Percentiles rank a stretch among this genome's conserved stretches.
phyloP scores from a whole-genome alignment of 495 filamentous ascomycete species.

The Xylaria curta region DNA sequence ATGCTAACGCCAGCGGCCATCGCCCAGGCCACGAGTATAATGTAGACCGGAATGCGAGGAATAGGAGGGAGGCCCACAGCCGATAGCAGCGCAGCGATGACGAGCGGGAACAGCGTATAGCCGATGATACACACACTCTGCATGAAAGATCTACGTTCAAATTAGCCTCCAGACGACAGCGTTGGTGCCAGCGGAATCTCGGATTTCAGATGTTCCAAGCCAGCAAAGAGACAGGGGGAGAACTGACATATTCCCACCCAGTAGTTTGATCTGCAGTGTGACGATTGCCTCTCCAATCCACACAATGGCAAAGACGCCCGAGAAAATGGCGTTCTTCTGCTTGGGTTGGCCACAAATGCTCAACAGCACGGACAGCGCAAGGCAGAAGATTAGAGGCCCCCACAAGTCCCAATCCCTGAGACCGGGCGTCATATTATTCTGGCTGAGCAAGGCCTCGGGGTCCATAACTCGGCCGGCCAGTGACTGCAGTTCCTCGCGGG shows the following conservation, averaged over 20 bases:
- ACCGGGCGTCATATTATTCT: constrained; percentile 84
- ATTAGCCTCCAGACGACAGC: constrained; percentile 15
- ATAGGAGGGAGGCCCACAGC: constrained; percentile 78
- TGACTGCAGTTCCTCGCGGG: constrained; percentile 68
- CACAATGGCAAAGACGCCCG: constrained; percentile 92
- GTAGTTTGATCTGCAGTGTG: constrained; percentile 96
- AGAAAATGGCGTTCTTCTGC: constrained; percentile 89
- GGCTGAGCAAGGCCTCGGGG: constrained; percentile 67
- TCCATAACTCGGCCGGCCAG: constrained; percentile 66
- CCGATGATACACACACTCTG: constrained; percentile 97
- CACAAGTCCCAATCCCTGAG: constrained; percentile 97
- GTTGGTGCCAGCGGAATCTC: neutral
- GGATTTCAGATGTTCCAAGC: constrained; percentile 2
- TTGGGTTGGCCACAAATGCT: constrained; percentile 74
- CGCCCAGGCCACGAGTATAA: constrained; percentile 87
- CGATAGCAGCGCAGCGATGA: constrained; percentile 89
- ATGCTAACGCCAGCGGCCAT: constrained; percentile 96
- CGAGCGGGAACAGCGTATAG: constrained; percentile 97
- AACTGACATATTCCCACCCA: constrained; percentile 96
- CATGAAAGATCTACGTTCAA: constrained; percentile 80
- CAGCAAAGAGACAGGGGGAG: neutral
- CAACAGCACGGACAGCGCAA: constrained; percentile 84
- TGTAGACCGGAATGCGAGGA: constrained; percentile 85
- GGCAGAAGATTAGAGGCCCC: constrained; percentile 92
- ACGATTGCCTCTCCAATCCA: constrained; percentile 98